Percentiles rank a stretch among this genome's conserved stretches.
phyloP scores from a whole-genome alignment of 306 rosid species.

The Cicer yamashitae region DNA sequence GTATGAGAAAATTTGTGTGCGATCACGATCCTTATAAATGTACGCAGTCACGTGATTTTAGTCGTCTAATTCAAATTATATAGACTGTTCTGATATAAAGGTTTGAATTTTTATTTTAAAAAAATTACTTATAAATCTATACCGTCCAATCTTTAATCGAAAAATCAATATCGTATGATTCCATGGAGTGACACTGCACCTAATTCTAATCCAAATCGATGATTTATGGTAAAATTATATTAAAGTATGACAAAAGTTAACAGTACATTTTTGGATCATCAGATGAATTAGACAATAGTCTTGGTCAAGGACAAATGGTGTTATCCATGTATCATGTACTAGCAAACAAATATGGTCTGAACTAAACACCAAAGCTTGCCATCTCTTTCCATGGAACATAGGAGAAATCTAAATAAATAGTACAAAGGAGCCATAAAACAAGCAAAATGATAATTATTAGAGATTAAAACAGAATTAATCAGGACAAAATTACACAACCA shows the following conservation, averaged over 20 bases:
- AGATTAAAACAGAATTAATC: constrained; percentile 34
- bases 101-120: no score
- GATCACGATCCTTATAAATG: no score
- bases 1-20: neutral
- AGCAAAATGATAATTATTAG: constrained; percentile 22
- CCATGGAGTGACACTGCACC: no score
- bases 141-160: no score
- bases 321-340: constrained; percentile 50
- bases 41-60: no score
- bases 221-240: constrained; percentile 13
- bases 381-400: constrained; percentile 17
- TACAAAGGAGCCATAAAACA: constrained; percentile 38
- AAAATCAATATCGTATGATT: no score
- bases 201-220: no score
- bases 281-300: constrained; percentile 43
- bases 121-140: no score
- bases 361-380: constrained; percentile 38
- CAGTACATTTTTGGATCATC: constrained; percentile 35
- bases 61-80: no score
- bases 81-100: no score
- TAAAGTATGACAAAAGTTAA: constrained; percentile 39
- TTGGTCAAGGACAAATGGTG: constrained; percentile 51
- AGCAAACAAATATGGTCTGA: constrained; percentile 57
- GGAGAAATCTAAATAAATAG: neutral
- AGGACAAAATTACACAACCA: constrained; percentile 34